These are phyloP conservation scores for Globisporangium cylindrosporum DNA, from an alignment of 352 stramenopile species.

Conservation along the genomic window DNA sequence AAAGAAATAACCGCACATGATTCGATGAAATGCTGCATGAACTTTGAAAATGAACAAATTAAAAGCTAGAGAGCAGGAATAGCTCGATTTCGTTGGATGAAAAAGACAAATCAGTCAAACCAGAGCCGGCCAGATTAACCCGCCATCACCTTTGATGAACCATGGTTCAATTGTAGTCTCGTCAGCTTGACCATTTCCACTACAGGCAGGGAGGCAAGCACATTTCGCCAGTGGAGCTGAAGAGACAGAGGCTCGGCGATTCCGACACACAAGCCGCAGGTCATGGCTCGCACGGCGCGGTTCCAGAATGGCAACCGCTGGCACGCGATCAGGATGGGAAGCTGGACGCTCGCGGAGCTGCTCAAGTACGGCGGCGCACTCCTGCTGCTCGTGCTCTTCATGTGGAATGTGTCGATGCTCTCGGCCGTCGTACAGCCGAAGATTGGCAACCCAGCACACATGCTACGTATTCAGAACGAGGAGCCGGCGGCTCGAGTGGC, in stretches of 20 bases:
- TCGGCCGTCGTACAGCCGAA: conserved; percentile 22
- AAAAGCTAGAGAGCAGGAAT: background rate
- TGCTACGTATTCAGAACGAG: conserved; percentile 10
- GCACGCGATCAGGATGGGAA: conserved; percentile 23
- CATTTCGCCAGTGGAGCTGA: background rate
- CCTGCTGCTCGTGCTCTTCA: conserved; percentile 39
- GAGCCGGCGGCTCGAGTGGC: background rate
- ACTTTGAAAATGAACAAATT: no score
- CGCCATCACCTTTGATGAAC: background rate
- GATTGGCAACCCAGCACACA: conserved; percentile 4
- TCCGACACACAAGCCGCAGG: background rate
- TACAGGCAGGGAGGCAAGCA: no score
- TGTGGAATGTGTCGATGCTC: conserved; percentile 58
- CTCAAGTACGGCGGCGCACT: conserved; percentile 26
- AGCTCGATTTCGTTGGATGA: background rate
- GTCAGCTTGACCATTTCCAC: no score
- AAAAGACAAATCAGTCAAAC: background rate
- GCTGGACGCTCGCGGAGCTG: conserved; percentile 18
- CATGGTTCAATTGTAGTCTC: background rate
- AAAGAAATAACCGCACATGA: background rate
- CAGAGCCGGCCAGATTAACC: background rate
- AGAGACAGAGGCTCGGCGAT: background rate
- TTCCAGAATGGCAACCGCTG: conserved; percentile 22
- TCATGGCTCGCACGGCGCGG: conserved; percentile 21
- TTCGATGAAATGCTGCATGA: background rate